A percentile compares a stretch with the other conserved stretches of the same genome.
phyloP scores from a whole-genome alignment of 257 asterid genomes.

The Salvia hispanica region DNA sequence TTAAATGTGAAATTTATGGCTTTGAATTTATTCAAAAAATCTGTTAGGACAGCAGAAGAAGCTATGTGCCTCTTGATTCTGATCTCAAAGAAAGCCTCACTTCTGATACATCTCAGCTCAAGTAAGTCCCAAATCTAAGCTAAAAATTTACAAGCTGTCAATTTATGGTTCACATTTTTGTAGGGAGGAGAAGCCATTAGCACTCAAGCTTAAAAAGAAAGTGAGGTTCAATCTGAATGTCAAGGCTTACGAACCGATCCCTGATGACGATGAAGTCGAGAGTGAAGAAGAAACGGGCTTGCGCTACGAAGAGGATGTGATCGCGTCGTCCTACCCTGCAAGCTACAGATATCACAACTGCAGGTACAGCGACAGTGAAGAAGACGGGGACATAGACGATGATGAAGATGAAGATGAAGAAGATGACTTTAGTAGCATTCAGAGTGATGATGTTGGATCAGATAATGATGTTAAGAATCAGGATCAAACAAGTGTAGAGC shows the following conservation, averaged over 20 bases:
- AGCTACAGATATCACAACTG: conserved; percentile 65
- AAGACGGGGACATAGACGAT: conserved; percentile 42
- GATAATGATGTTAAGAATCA: conserved; percentile 16
- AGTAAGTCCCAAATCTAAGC: conserved; percentile 34
- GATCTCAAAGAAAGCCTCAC: no score
- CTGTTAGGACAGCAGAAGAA: conserved; percentile 50
- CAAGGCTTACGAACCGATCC: conserved; percentile 62
- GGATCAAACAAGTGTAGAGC: neutral
- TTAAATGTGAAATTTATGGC: neutral
- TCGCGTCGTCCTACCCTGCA: conserved; percentile 37
- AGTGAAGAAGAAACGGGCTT: conserved; percentile 40
- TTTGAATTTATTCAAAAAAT: neutral
- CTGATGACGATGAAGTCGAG: conserved; percentile 33
- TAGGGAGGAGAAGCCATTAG: conserved; percentile 45
- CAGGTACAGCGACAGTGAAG: conserved; percentile 50
- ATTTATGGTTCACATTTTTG: conserved; percentile 1
- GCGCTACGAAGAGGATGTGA: conserved; percentile 33
- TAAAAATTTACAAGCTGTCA: no score
- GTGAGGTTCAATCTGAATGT: conserved; percentile 75
- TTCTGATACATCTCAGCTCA: conserved; percentile 35
- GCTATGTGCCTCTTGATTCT: conserved; percentile 63
- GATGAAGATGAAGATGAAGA: conserved; percentile 34
- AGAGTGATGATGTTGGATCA: conserved; percentile 7
- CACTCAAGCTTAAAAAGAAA: conserved; percentile 57
- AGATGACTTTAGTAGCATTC: conserved; percentile 18